Percentiles rank a stretch among this genome's conserved stretches.
phyloP scores from a whole-genome alignment of 108 stramenopile genomes.

The Fistulifera pelliculosa region DNA sequence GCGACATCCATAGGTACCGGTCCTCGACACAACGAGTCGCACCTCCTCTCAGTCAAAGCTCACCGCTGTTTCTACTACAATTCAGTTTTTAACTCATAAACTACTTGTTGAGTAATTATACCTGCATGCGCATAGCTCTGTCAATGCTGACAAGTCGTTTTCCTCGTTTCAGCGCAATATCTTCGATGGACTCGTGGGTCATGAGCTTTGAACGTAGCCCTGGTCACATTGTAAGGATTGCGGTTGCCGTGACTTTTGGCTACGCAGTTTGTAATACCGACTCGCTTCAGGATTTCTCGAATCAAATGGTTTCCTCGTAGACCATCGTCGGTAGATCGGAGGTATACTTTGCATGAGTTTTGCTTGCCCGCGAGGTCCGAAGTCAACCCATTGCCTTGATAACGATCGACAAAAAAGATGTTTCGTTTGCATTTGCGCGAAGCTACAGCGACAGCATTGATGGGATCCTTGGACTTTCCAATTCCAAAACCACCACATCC shows the following conservation, averaged over 20 bases:
- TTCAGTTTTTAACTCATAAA: too few species aligned
- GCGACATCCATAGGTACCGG: too few species aligned
- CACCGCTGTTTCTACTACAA: too few species aligned
- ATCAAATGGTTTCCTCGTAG: conserved; percentile 64
- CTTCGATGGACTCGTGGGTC: conserved; percentile 84
- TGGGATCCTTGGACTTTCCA: conserved; percentile 83
- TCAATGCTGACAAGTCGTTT: conserved; percentile 71
- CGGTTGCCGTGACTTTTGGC: conserved; percentile 81
- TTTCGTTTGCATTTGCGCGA: conserved; percentile 68
- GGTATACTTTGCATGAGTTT: conserved; percentile 79
- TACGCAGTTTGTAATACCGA: conserved; percentile 77
- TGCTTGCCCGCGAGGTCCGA: conserved; percentile 81
- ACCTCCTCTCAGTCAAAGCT: too few species aligned
- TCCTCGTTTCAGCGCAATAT: conserved; percentile 84
- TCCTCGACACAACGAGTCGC: too few species aligned
- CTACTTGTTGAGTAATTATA: conserved; percentile 19
- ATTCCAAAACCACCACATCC: conserved; percentile 94
- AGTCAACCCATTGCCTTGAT: conserved; percentile 53
- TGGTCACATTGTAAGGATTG: conserved; percentile 76
- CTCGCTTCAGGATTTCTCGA: conserved; percentile 63
- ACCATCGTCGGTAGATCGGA: conserved; percentile 66
- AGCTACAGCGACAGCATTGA: conserved; percentile 75
- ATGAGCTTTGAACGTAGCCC: conserved; percentile 88
- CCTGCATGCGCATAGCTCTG: conserved; percentile 58
- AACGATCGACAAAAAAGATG: conserved; percentile 88